Base-by-base conservation (phyloP, 2,329 filamentous ascomycete genomes). In the Aspergillus transmontanensis region DNA sequence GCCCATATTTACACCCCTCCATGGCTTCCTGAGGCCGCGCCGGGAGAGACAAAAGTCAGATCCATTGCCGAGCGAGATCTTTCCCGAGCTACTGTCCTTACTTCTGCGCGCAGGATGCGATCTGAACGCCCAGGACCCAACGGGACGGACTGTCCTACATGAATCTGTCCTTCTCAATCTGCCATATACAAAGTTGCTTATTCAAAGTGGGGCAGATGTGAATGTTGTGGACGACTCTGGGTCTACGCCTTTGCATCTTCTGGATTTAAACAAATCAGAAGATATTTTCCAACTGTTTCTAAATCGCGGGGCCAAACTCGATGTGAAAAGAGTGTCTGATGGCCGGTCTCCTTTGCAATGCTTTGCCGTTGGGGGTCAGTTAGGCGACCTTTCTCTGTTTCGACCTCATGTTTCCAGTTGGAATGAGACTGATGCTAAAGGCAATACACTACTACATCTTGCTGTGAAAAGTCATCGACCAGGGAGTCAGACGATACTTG, bases 371-470 rank as follows among this genome's bases (percentile, higher is more conserved):
- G 59, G 58, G 12, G 45, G 50, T 9, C 26, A 62, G 11, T 46
- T 65, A 3, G 65, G 58, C 6, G 61, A 69, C 43, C 34, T 66
- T 9, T 66, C 63, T 1, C 12, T 67, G 36, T 60, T 68, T 12
- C 43, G 23, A 3, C 65, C 66, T 19, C 62, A 62, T 32, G 59
- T 67, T 14, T 58, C 56, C 4, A 58, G 64, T 56, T 68, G 64
- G 66, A 43, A 34, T 14, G 48, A 60, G 9, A 59, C 32, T 5
- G 62, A 65, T 23, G 63, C 56, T 4, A 60, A 67, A 7, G 68
- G 66, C 16, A 62, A 69, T 34, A 70, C 68, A 4, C 48, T 67
- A 19, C 59, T 70, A 21, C 68, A 70, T 39, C 28, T 63, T 11
- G 61, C 64, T 9, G 58, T 21, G 11, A 21, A 36, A 16, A 10